A percentile compares a stretch with the other conserved stretches of the same genome.
Conservation (phyloP, 2,329 filamentous ascomycete species). For the Fusarium scirpi region DNA sequence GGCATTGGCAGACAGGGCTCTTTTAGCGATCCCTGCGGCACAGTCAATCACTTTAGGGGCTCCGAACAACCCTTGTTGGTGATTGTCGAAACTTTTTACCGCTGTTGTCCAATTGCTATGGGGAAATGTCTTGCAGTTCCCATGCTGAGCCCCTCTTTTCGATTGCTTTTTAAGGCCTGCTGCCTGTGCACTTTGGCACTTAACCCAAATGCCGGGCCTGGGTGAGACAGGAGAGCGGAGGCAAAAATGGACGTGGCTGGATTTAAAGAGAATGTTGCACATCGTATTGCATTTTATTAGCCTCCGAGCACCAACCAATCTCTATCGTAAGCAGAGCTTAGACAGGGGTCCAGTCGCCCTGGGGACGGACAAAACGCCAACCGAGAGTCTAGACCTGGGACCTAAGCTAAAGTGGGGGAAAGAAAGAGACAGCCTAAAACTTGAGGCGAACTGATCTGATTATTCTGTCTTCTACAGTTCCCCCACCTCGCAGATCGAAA, state of each 20-base stretch:
- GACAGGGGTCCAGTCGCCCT: constrained; percentile 12
- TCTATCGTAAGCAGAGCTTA: constrained; percentile 3
- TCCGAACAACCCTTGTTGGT: background rate
- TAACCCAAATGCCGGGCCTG: background rate
- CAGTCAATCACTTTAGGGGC: constrained; percentile 17
- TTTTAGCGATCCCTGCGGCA: constrained; percentile 20
- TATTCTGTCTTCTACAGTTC: background rate
- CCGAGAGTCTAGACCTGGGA: background rate
- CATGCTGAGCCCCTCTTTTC: background rate
- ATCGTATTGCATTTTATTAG: constrained; percentile 6
- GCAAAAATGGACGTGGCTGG: constrained; percentile 1
- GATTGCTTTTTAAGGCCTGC: constrained; percentile 12
- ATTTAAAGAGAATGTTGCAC: background rate
- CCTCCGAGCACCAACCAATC: constrained; percentile 15
- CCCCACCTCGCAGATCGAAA: constrained; percentile 12
- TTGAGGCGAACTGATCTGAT: background rate
- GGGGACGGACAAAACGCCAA: background rate
- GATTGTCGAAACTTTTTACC: background rate
- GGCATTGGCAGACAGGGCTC: constrained; percentile 9
- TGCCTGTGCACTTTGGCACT: background rate
- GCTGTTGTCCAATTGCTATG: background rate
- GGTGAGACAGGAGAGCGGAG: background rate
- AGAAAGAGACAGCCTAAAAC: background rate
- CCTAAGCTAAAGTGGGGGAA: background rate
- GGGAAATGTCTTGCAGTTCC: constrained; percentile 7